Evolutionary conservation across 2,329 filamentous ascomycete species (phyloP), one percentile per base, ranked within the genome.

Genomic region (Claviceps digitariae): DNA sequence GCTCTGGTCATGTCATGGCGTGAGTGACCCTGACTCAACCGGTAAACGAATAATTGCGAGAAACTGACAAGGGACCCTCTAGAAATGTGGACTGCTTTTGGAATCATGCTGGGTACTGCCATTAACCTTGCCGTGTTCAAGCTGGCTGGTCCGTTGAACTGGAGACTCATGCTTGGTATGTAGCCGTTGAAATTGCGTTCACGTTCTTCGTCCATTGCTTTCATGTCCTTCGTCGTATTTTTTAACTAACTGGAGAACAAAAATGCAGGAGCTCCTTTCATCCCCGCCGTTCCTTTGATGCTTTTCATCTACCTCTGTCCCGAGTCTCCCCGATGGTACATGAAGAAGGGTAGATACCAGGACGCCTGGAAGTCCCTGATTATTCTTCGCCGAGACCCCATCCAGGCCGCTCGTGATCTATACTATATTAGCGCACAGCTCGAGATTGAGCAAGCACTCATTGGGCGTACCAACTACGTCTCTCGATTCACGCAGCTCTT

Each of bases 1-100:
- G 86, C 84, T 8, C 73, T 93, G 20, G 86, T 90, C 57, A 91
- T 91, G 86, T 83, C 82, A 57, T 91, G 87, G 86, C 70, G 83
- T 45, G 17, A 13, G 43, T 45, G 6, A 86, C 55, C 12, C 74
- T 85, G 52, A 77, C 17, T n/a, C 6, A 17, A 4, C 36, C 31
- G 31, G 72, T 57, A 61, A 69, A 52, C 63, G n/a, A n/a, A n/a
- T n/a, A n/a, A 59, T 48, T 59, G 71, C 27, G 74, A 73, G 23
- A 17, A 2, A 46, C n/a, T 50, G 31, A 21, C 36, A 45, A 50
- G 27, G 5, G 36, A 13, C 2, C 17, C 15, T 4, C 23, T 45
- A 88, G 68, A 79, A 57, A 77, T 86, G 68, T 85, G 81, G 79
- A 81, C 77, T 2, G 76, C 76, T 0, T 78, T 83, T 55, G 71